phyloP scores from a whole-genome alignment of 1,139 yeast species.

The Arxiozyma telluris region DNA sequence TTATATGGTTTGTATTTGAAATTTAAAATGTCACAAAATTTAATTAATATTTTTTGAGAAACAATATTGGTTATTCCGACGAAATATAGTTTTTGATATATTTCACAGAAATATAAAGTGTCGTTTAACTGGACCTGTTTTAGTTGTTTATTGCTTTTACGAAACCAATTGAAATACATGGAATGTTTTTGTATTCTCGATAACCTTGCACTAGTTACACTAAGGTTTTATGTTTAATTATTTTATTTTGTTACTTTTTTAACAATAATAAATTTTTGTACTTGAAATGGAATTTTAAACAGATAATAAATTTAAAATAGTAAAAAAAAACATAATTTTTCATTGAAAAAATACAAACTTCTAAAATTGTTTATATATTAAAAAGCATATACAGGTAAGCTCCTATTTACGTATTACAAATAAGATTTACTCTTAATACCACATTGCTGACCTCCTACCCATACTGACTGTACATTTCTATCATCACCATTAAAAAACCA shows the following conservation, averaged over 20 bases:
- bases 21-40: background rate
- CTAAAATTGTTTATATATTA: too few relatives aligned
- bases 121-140: background rate
- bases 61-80: background rate
- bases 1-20: too few relatives aligned
- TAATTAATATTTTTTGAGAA: background rate
- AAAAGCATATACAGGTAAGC: background rate
- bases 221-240: too few relatives aligned
- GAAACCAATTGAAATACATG: background rate
- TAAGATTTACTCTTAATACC: background rate
- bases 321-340: too few relatives aligned
- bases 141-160: too few relatives aligned
- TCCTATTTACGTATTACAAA: background rate
- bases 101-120: background rate
- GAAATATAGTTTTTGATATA: background rate
- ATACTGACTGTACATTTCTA: slow-evolving; percentile 70
- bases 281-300: too few relatives aligned
- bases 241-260: too few relatives aligned
- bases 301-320: too few relatives aligned
- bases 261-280: too few relatives aligned
- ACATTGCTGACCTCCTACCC: slow-evolving; percentile 57
- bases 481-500: slow-evolving; percentile 97
- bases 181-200: too few relatives aligned
- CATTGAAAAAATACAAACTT: too few relatives aligned
- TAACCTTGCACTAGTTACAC: background rate